Percentiles rank a stretch among this genome's conserved stretches.
These are phyloP conservation scores for Boletus smithii DNA, from an alignment of 1,284 basidiomycete species.

Conservation along the genomic window DNA sequence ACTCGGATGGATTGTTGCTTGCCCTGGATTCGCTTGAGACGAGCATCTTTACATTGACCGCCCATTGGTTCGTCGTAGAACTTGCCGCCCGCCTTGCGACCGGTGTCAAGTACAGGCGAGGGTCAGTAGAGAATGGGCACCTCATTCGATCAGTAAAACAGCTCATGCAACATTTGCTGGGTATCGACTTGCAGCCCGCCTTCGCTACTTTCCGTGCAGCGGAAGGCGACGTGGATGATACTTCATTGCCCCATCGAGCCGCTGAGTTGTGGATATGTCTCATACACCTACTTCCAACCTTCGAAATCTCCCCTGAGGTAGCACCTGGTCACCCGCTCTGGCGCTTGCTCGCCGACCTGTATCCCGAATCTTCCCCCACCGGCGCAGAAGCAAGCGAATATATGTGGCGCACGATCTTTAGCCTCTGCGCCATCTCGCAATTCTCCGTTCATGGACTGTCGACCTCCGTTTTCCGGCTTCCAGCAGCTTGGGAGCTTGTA, in stretches of 20 bases:
- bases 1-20: constrained; percentile 40
- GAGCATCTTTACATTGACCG: constrained; percentile 40
- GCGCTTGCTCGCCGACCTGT: constrained; percentile 39
- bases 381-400: constrained; percentile 62
- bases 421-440: constrained; percentile 74
- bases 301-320: constrained; percentile 14
- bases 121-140: constrained; percentile 31
- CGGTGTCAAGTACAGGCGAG: constrained; percentile 24
- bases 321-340: constrained; percentile 42
- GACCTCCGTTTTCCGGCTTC: constrained; percentile 45
- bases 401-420: constrained; percentile 72
- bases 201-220: constrained; percentile 41
- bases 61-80: constrained; percentile 65
- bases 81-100: constrained; percentile 42
- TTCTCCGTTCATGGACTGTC: constrained; percentile 68
- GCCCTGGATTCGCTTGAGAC: constrained; percentile 38
- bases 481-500: constrained; percentile 69
- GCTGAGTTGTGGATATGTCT: constrained; percentile 78
- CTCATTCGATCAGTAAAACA: constrained; percentile 25
- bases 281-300: constrained; percentile 50
- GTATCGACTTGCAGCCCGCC: constrained; percentile 50
- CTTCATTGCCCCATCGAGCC: constrained; percentile 35
- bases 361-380: constrained; percentile 33
- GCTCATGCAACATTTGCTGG: constrained; percentile 53
- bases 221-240: constrained; percentile 36